Percentiles rank a stretch among this genome's conserved stretches.
Conservation (phyloP, 371 early-diverging fungal genomes). For the Nematocida displodere region DNA sequence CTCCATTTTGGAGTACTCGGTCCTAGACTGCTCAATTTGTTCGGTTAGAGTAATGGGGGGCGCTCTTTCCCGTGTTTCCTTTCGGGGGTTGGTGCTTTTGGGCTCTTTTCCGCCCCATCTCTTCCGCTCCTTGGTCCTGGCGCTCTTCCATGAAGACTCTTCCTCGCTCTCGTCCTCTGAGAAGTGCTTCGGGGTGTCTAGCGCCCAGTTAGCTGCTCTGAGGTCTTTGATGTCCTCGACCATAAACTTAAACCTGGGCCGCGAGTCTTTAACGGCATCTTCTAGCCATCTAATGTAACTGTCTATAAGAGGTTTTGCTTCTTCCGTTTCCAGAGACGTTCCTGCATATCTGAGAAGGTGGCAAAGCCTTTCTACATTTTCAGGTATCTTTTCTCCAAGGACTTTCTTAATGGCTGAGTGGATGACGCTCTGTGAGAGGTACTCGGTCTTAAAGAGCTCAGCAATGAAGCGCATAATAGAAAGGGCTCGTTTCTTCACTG, state of each 20-base stretch:
- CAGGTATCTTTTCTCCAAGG: conserved; percentile 1
- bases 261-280: background rate
- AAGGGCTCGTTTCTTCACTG: conserved; percentile 30
- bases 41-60: background rate
- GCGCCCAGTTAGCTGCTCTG: background rate
- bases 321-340: background rate
- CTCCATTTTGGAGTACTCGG: conserved; percentile 20
- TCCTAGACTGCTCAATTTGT: background rate
- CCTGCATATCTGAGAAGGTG: conserved; percentile 41
- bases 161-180: conserved; percentile 16
- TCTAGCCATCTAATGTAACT: conserved; percentile 41
- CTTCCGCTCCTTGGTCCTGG: conserved; percentile 29
- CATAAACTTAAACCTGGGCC: conserved; percentile 31
- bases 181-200: background rate
- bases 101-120: background rate
- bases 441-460: conserved; percentile 6
- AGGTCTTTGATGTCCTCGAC: conserved; percentile 40
- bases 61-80: background rate
- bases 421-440: conserved; percentile 10
- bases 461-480: conserved; percentile 1
- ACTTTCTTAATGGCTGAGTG: background rate
- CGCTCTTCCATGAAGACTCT: background rate
- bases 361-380: conserved; percentile 40
- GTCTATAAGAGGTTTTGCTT: background rate
- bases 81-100: background rate